Conservation (phyloP, 352 stramenopile species). For the Salisapilia sapeloensis region DNA sequence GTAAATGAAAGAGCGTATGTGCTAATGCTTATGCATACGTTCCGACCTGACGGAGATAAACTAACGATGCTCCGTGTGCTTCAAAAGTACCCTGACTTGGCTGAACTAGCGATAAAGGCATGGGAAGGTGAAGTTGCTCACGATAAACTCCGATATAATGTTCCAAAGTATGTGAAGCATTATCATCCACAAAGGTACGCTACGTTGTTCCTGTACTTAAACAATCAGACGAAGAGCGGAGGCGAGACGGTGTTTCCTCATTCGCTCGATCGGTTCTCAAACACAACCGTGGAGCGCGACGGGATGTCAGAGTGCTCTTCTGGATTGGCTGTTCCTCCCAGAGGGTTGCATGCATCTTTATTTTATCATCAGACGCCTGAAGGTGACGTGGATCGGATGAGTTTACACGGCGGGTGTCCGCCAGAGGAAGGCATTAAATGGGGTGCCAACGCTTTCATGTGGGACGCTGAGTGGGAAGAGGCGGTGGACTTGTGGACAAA, state of each 20-base stretch:
- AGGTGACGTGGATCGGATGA: constrained; percentile 53
- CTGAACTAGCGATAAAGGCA: constrained; percentile 40
- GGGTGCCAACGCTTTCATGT: constrained; percentile 79
- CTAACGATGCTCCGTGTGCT: constrained; percentile 50
- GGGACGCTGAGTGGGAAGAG: constrained; percentile 70
- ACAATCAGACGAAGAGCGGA: constrained; percentile 86
- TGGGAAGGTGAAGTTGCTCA: constrained; percentile 38
- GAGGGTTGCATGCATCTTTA: constrained; percentile 50
- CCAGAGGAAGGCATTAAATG: constrained; percentile 74
- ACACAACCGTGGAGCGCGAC: constrained; percentile 43
- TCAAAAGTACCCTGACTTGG: constrained; percentile 33
- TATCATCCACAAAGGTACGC: constrained; percentile 89
- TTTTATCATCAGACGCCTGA: constrained; percentile 78
- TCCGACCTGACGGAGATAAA: too few species aligned
- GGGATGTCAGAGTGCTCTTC: constrained; percentile 72
- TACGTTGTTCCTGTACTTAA: constrained; percentile 97
- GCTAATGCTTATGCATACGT: constrained; percentile 46
- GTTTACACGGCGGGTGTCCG: constrained; percentile 62
- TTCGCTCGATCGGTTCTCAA: constrained; percentile 50
- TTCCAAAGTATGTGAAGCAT: constrained; percentile 50
- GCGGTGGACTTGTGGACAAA: constrained; percentile 62
- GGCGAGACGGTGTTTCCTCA: constrained; percentile 96
- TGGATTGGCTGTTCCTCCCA: constrained; percentile 53
- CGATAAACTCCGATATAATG: constrained; percentile 22
- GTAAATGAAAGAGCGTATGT: constrained; percentile 57